Evolutionary conservation across 2,329 filamentous ascomycete genomes (phyloP).

Genomic region (Whalleya microplaca): DNA sequence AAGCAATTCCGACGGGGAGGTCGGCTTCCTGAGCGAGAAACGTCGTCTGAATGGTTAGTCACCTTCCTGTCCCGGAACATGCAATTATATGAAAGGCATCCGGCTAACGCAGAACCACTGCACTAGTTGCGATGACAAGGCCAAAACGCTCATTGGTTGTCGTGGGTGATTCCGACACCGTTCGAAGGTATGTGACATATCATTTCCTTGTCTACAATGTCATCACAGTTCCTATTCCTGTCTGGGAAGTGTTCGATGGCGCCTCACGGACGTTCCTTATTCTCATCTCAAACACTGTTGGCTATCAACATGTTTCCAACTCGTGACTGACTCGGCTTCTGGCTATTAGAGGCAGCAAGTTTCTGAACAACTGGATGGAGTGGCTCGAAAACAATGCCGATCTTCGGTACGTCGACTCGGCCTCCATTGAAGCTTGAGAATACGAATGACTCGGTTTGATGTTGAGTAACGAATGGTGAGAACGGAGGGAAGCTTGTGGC

Average conservation of each 20-base stretch:
- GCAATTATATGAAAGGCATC: conserved; percentile 12
- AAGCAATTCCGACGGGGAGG: conserved; percentile 84
- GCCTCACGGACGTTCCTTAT: conserved; percentile 2
- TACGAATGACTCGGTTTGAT: neutral
- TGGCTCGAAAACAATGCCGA: conserved; percentile 90
- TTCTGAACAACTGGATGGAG: conserved; percentile 88
- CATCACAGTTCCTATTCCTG: conserved; percentile 1
- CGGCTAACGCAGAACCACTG: conserved; percentile 35
- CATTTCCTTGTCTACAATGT: conserved; percentile 2
- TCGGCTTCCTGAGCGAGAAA: conserved; percentile 93
- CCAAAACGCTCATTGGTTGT: conserved; percentile 88
- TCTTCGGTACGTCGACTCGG: conserved; percentile 79
- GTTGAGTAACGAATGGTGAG: neutral
- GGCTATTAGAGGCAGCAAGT: conserved; percentile 71
- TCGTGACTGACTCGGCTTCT: conserved; percentile 15
- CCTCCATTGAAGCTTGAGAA: conserved; percentile 33
- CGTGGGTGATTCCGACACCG: conserved; percentile 92
- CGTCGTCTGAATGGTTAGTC: conserved; percentile 83
- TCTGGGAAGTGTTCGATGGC: conserved; percentile 5
- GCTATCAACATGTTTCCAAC: conserved; percentile 14
- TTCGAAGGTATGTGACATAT: conserved; percentile 71
- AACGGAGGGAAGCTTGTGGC: conserved; percentile 15
- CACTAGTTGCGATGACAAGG: conserved; percentile 90
- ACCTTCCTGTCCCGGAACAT: neutral
- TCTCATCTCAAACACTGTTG: conserved; percentile 15